Conservation (phyloP, 306 rosid genomes). For the Hippophae rhamnoides region DNA sequence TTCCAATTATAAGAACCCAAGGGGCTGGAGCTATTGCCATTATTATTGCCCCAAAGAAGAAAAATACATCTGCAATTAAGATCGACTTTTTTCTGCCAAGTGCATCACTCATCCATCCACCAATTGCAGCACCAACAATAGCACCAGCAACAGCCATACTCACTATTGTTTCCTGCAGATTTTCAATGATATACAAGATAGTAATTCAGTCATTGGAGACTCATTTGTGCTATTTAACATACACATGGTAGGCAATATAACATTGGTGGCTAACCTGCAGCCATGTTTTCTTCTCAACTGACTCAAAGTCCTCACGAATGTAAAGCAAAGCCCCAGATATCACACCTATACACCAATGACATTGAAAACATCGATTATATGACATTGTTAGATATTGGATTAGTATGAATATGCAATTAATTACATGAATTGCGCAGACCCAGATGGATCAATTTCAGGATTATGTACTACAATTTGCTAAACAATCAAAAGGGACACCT, state of each 20-base stretch:
- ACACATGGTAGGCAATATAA: too few species aligned
- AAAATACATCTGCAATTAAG: constrained; percentile 49
- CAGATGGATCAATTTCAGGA: too few species aligned
- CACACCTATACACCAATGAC: constrained; percentile 26
- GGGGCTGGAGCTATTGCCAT: constrained; percentile 74
- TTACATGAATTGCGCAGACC: too few species aligned
- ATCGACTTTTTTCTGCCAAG: constrained; percentile 58
- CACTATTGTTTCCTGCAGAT: constrained; percentile 47
- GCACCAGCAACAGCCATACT: constrained; percentile 91
- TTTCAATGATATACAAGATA: too few species aligned
- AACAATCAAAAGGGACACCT: too few species aligned
- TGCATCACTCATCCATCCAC: constrained; percentile 76
- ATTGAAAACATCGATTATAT: too few species aligned
- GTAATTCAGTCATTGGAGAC: too few species aligned
- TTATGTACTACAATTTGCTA: too few species aligned
- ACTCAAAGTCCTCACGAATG: constrained; percentile 55
- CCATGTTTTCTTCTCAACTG: constrained; percentile 69
- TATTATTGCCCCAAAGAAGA: constrained; percentile 50
- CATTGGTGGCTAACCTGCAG: constrained; percentile 7
- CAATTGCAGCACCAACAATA: constrained; percentile 83
- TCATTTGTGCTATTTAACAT: too few species aligned
- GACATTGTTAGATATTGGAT: too few species aligned
- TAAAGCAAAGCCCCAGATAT: constrained; percentile 87
- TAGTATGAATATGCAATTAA: too few species aligned
- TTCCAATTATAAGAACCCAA: constrained; percentile 57